Evolutionary conservation across 805 yeast genomes (phyloP).

Genomic region (Lipomyces yamadae): DNA sequence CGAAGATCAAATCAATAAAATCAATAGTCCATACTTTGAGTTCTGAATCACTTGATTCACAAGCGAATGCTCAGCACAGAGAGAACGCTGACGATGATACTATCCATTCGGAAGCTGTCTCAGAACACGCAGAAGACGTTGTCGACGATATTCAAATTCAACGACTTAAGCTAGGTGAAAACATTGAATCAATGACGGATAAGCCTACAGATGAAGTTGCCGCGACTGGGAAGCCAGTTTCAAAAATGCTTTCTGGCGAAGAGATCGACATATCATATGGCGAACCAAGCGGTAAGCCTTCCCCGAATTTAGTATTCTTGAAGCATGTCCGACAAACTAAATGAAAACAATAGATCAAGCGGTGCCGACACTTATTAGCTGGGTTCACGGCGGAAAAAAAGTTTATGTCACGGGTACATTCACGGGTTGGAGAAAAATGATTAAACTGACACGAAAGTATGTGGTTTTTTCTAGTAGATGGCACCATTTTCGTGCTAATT

Average conservation of each 20-base stretch:
- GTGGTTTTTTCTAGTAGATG: background rate
- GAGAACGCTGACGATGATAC: constrained; percentile 21
- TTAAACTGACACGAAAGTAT: constrained; percentile 57
- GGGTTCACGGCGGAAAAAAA: constrained; percentile 96
- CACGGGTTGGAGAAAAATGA: constrained; percentile 98
- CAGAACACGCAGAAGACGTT: background rate
- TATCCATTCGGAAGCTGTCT: background rate
- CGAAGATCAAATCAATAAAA: background rate
- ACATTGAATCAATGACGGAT: constrained; percentile 22
- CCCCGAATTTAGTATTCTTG: background rate
- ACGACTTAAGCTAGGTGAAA: constrained; percentile 19
- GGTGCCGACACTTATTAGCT: constrained; percentile 69
- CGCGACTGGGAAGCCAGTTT: constrained; percentile 41
- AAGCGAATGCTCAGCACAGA: constrained; percentile 29
- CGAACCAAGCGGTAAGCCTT: constrained; percentile 34
- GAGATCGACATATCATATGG: constrained; percentile 42
- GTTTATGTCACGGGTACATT: constrained; percentile 97
- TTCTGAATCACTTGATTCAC: constrained; percentile 28
- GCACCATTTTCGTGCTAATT: background rate
- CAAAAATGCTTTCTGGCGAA: constrained; percentile 45
- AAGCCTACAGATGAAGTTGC: constrained; percentile 39
- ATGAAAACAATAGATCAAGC: constrained; percentile 25
- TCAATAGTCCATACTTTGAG: constrained; percentile 17
- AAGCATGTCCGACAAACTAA: background rate
- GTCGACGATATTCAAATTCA: constrained; percentile 8